Conservation (phyloP, 345 rosid species). For the Gossypium arboreum region DNA sequence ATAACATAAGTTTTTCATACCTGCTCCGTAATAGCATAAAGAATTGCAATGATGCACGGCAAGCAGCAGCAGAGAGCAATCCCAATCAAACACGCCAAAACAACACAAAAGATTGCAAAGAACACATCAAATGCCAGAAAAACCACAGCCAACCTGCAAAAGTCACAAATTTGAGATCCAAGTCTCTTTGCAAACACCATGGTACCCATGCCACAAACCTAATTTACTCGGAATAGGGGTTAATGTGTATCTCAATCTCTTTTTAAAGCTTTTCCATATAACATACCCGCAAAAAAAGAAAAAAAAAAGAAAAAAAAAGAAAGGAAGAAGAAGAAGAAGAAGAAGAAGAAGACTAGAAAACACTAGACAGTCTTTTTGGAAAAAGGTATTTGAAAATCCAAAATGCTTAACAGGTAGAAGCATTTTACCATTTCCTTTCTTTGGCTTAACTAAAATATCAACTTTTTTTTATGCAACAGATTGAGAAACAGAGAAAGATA, state of each 20-base stretch:
- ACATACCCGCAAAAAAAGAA: background rate
- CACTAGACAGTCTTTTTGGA: background rate
- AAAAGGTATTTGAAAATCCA: background rate
- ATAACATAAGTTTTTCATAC: slow-evolving; percentile 29
- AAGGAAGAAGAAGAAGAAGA: too few relatives aligned
- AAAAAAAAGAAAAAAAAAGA: background rate
- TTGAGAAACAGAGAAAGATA: background rate
- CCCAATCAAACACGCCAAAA: slow-evolving; percentile 95
- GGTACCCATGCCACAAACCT: background rate
- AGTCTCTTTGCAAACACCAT: background rate
- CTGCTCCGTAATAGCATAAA: slow-evolving; percentile 95
- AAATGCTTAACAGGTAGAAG: slow-evolving; percentile 8
- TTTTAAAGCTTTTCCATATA: background rate
- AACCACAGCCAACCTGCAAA: slow-evolving; percentile 91
- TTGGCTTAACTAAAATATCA: background rate
- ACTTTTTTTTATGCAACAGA: background rate
- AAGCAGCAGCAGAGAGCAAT: slow-evolving; percentile 97
- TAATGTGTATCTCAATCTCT: background rate
- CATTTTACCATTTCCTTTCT: background rate
- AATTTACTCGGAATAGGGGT: background rate
- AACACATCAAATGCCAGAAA: slow-evolving; percentile 96
- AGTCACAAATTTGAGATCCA: slow-evolving; percentile 26
- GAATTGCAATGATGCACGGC: slow-evolving; percentile 94
- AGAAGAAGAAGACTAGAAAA: background rate
- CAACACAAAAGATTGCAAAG: slow-evolving; percentile 93